Evolutionary conservation across 106 monocot species (phyloP).

Genomic region (Dendrobium chrysotoxum): DNA sequence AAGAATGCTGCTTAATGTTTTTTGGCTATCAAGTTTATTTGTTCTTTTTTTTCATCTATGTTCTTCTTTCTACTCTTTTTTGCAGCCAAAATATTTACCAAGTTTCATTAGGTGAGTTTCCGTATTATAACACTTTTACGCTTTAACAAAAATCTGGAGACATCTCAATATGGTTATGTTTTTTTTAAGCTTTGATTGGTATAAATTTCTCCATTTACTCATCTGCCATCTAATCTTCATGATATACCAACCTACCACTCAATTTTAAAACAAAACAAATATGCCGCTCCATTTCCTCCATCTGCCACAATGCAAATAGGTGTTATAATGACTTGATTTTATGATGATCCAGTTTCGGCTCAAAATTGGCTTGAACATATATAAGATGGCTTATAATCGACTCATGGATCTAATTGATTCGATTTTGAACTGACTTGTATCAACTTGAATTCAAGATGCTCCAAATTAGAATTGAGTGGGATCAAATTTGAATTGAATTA

Average conservation of each 20-base stretch:
- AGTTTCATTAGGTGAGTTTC: constrained; percentile 76
- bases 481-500: too few relatives aligned
- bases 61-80: constrained; percentile 17
- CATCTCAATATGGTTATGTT: not conserved
- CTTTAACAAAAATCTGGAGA: not conserved
- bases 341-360: too few relatives aligned
- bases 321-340: too few relatives aligned
- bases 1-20: constrained; percentile 17
- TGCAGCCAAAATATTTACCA: constrained; percentile 95
- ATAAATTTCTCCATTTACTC: not conserved
- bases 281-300: too few relatives aligned
- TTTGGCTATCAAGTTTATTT: not conserved
- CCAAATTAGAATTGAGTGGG: too few relatives aligned
- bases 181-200: not conserved
- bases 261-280: too few relatives aligned
- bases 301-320: too few relatives aligned
- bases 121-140: not conserved
- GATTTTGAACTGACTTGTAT: too few relatives aligned
- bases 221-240: too few relatives aligned
- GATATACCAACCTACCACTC: too few relatives aligned
- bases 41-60: not conserved
- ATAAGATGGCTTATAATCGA: not conserved
- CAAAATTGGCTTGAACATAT: not conserved
- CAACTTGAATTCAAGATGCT: too few relatives aligned
- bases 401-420: too few relatives aligned